Base-by-base conservation (phyloP, 129 eudicot genomes). In the Helichrysum umbraculigerum region DNA sequence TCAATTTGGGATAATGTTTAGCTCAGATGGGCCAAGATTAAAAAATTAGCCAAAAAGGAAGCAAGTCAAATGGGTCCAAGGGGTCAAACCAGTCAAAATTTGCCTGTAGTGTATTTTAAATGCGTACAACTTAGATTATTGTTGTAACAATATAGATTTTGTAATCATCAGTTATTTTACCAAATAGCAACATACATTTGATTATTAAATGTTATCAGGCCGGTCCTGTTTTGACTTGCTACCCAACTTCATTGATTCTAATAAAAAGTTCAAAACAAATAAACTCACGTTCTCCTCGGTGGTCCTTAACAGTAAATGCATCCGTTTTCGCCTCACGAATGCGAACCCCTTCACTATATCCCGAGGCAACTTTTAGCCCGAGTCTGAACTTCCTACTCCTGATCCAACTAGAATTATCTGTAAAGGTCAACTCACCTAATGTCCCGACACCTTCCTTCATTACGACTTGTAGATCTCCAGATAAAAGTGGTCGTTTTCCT, bases 331-430 rank as follows among this genome's bases (percentile, higher is more conserved):
- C 99, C 76, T 95, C 99, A 50, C 92, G 95, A 47, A 95, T 79
- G 33, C 92, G 96, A 56, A 88, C 52, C 22, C 85, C 92, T 58
- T 89, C 96, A 82, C 87, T 84, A 47, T 19, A 86, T 66, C 99
- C 92, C 0, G 96, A 83, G 25, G 92, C 87, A 68, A 89, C 97
- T 73, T 85, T 95, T 62, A 95, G 83, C 44, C 99, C 99, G 3
- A 95, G 85, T 68, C 99, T 89, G 83, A 95, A 95, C 76, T 91
- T 91, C 83, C 99, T 86, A 83, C 99, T 95, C 44, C 99, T 86
- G 39, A 95, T 95, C 99, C 99, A 95, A 78, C 99, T 95, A 58
- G 99, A 95, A 77, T 95, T 95, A 77, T 95, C 99, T 1, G 99
- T 91, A 79, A 95, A 95, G 20, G 92, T 87, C 76, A 95, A 83